Percentiles rank a stretch among this genome's conserved stretches.
These are phyloP conservation scores for Oenanthe javanica DNA, from an alignment of 140 eudicot species.

Conservation along the genomic window DNA sequence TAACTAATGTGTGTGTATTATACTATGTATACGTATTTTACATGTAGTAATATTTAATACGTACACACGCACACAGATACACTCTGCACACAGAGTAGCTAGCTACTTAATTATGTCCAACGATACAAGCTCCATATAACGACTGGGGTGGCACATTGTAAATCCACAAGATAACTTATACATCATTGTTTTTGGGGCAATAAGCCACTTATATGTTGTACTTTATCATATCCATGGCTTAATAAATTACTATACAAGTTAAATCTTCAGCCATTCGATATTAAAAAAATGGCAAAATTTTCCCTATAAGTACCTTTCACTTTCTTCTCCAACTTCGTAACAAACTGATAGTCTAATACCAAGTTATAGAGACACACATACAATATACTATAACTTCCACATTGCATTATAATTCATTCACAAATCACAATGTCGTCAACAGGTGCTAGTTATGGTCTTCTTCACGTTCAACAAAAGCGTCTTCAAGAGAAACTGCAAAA, in stretches of 20 bases:
- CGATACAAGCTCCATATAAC: background rate
- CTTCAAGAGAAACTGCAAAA: background rate
- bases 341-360: background rate
- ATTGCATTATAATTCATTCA: too few species aligned
- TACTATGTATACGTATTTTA: too few species aligned
- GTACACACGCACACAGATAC: background rate
- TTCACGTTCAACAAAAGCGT: slow-evolving; percentile 7
- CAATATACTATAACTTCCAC: background rate
- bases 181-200: background rate
- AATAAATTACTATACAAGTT: background rate
- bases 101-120: background rate
- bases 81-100: background rate
- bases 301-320: background rate
- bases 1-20: background rate
- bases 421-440: background rate
- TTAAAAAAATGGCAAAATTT: background rate
- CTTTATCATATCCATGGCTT: background rate
- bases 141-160: slow-evolving; percentile 1
- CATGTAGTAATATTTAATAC: too few species aligned
- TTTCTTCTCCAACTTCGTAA: background rate
- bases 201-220: background rate
- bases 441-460: slow-evolving; percentile 7
- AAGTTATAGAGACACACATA: background rate
- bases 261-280: background rate
- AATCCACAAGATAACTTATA: background rate